phyloP scores from a whole-genome alignment of 179 eudicot genomes.

The Spergularia azorica region DNA sequence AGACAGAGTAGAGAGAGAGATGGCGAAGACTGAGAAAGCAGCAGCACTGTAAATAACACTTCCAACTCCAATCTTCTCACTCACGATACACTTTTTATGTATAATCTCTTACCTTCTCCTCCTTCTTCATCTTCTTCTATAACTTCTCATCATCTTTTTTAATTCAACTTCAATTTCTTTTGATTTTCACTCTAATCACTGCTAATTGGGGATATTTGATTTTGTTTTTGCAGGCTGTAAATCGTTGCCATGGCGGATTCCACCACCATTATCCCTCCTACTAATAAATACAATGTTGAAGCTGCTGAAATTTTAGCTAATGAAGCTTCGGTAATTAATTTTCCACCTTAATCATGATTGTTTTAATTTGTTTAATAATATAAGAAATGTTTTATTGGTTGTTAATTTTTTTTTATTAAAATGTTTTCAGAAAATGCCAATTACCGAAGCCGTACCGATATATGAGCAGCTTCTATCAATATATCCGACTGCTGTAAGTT shows the following conservation, averaged over 20 bases:
- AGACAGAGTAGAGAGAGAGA: no score
- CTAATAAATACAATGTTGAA: slow-evolving; percentile 63
- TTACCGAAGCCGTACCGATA: slow-evolving; percentile 73
- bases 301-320: slow-evolving; percentile 87
- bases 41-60: neutral
- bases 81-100: neutral
- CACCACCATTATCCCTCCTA: neutral
- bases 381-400: no score
- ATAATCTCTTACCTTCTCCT: neutral
- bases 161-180: neutral
- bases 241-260: slow-evolving; percentile 20
- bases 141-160: no score
- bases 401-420: neutral
- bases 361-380: neutral
- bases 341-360: neutral
- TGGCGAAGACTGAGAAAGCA: no score
- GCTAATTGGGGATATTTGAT: neutral
- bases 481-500: slow-evolving; percentile 90
- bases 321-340: slow-evolving; percentile 66
- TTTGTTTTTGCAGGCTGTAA: neutral
- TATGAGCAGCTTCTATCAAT: slow-evolving; percentile 84
- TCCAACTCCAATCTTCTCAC: neutral
- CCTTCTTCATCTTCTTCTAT: no score
- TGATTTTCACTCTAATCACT: neutral
- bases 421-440: slow-evolving; percentile 59